Conservation (phyloP, 345 rosid genomes). For the Eucalyptus cloeziana region DNA sequence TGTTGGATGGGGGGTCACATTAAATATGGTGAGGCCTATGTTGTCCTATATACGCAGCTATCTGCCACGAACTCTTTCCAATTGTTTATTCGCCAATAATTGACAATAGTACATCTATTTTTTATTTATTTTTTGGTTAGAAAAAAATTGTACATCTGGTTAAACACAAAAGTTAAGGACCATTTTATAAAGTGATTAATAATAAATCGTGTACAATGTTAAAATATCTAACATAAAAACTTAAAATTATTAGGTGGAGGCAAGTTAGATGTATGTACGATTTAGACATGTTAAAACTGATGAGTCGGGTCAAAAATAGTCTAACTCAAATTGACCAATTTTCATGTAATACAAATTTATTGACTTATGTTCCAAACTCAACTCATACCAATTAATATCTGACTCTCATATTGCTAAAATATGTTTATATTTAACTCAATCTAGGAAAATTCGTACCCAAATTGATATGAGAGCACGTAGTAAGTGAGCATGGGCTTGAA, state of each 20-base stretch:
- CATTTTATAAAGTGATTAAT: background rate
- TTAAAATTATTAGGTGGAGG: background rate
- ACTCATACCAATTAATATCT: rapidly evolving
- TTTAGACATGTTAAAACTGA: rapidly evolving
- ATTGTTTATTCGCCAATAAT: too few relatives aligned
- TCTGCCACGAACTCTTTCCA: background rate
- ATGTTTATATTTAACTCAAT: too few relatives aligned
- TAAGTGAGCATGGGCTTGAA: background rate
- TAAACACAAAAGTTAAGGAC: background rate
- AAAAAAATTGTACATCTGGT: background rate
- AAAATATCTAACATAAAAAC: background rate
- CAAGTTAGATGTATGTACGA: background rate
- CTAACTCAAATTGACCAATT: rapidly evolving
- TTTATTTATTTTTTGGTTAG: too few relatives aligned
- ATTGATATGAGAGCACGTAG: rapidly evolving
- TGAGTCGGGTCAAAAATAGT: rapidly evolving
- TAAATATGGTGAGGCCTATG: background rate
- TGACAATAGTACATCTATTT: too few relatives aligned
- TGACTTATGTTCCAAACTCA: too few relatives aligned
- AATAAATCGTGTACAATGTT: too few relatives aligned
- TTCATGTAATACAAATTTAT: too few relatives aligned
- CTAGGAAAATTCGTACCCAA: too few relatives aligned
- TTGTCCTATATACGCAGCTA: background rate
- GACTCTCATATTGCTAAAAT: rapidly evolving
- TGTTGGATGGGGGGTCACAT: background rate